Base-by-base conservation (phyloP, 2,329 filamentous ascomycete genomes). In the Botryotinia convoluta region DNA sequence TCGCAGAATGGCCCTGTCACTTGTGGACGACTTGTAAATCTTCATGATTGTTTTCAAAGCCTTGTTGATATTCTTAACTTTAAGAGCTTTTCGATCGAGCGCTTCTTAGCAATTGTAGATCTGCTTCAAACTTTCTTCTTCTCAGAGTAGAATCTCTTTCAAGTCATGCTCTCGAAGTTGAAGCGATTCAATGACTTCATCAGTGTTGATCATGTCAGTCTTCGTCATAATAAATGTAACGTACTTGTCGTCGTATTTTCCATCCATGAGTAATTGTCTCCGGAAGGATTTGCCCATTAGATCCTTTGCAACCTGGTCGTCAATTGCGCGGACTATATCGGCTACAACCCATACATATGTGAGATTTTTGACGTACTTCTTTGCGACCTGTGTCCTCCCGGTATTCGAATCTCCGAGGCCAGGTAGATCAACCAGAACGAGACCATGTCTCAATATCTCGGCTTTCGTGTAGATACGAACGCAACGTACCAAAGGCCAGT, bases 201-300 rank as follows among this genome's bases (percentile, higher is more conserved):
- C 35, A 9, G 2, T 72, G 9, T 68, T 67, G 62, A 68, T 72
- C 1, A 68, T 68, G 1, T 68, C 70, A 0, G 70, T 72, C 3
- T 72, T 72, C 1, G 70, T 48, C 48, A 68, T 68, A 0, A 72
- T 42, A 7, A 72, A 72, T 1, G 70, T 72, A 1, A 72, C 37
- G 9, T 59, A 68, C 1, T 59, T n/a, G 1, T 26, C 26, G 4
- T 68, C 70, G 9, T 72, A 72, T 12, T 68, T 72, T 0, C 70
- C 61, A 29, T 72, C 62, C 70, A 72, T 72, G 16, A 72, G 42
- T 16, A 72, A 3, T 35, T 72, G 62, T 18, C 70, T 68, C 1
- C 51, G 4, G 1, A 59, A 72, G 1, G 70, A 68, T 29, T 45
- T 67, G 3, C 62, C 70, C 70, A 72, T 68, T 4, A 72, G 22